Evolutionary conservation across 2,329 filamentous ascomycete species (phyloP).

Genomic region (Sporothrix inflata): DNA sequence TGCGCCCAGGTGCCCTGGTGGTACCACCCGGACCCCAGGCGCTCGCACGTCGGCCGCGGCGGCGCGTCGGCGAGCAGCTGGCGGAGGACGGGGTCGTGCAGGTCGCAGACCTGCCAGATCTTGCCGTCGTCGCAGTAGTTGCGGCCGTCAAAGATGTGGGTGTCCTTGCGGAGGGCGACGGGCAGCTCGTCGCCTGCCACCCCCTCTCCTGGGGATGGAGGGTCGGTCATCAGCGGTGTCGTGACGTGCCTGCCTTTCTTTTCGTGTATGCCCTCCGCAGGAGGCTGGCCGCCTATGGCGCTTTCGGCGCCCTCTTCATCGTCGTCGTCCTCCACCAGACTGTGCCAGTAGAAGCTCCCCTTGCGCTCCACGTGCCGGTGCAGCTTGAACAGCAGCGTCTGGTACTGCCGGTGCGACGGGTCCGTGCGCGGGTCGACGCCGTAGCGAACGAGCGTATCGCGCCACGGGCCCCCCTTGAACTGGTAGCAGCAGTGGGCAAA

Average conservation of each 20-base stretch:
- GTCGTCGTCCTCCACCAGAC: conserved; percentile 32
- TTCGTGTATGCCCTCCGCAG: neutral
- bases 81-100: conserved; percentile 76
- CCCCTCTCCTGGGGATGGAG: neutral
- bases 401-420: conserved; percentile 77
- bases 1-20: conserved; percentile 80
- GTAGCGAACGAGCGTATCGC: conserved; percentile 82
- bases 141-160: conserved; percentile 82
- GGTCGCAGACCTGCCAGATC: conserved; percentile 92
- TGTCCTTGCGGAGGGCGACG: conserved; percentile 40
- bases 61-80: conserved; percentile 66
- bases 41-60: conserved; percentile 62
- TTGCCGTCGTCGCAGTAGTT: conserved; percentile 78
- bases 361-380: conserved; percentile 53
- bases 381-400: conserved; percentile 86
- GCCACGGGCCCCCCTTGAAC: conserved; percentile 90
- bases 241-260: neutral
- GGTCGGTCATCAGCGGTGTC: conserved; percentile 2
- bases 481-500: conserved; percentile 87
- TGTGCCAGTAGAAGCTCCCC: conserved; percentile 43
- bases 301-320: conserved; percentile 25
- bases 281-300: neutral
- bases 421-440: conserved; percentile 83
- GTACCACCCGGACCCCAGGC: conserved; percentile 77
- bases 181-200: conserved; percentile 33